Evolutionary conservation across 345 rosid genomes (phyloP).

Genomic region (Murraya koenigii): DNA sequence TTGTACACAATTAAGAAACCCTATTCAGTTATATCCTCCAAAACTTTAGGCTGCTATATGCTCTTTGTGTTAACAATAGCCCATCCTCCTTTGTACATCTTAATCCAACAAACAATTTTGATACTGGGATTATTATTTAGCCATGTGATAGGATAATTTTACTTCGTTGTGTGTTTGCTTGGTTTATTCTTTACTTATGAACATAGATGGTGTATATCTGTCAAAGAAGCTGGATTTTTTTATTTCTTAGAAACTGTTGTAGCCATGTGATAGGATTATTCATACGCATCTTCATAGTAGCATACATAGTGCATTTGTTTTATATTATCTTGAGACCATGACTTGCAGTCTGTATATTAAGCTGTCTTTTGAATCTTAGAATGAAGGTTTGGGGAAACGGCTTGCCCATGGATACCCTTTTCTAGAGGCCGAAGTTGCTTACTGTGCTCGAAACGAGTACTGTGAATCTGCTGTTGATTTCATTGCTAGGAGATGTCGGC

Average conservation of each 20-base stretch:
- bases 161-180: background rate
- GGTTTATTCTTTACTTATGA: background rate
- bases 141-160: background rate
- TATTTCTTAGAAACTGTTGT: background rate
- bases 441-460: constrained; percentile 87
- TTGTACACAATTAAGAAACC: background rate
- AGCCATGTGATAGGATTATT: background rate
- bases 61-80: background rate
- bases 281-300: background rate
- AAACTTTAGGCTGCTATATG: background rate
- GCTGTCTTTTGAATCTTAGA: constrained; percentile 32
- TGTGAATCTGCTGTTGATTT: constrained; percentile 92
- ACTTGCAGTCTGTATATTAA: background rate
- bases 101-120: background rate
- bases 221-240: background rate
- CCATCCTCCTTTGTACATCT: background rate
- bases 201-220: background rate
- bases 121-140: background rate
- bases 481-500: constrained; percentile 91
- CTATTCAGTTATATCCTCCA: background rate
- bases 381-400: constrained; percentile 86
- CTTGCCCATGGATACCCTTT: constrained; percentile 83
- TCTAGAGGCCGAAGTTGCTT: constrained; percentile 69
- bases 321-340: background rate
- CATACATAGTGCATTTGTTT: background rate